These are phyloP conservation scores for Gentiana dahurica DNA, from an alignment of 257 asterid species.

Conservation along the genomic window DNA sequence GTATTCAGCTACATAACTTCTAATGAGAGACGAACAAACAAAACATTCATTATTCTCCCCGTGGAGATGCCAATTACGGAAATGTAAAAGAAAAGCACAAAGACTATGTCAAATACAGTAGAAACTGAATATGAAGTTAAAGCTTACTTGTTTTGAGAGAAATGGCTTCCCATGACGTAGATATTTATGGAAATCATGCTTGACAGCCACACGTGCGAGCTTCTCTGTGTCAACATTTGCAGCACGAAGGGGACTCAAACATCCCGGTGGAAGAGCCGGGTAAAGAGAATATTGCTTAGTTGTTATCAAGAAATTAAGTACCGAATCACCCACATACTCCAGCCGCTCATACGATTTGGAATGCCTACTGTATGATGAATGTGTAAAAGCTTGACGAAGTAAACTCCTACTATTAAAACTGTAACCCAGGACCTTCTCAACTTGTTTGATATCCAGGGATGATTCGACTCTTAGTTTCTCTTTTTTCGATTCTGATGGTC, in stretches of 20 bases:
- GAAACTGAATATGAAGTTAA: not conserved
- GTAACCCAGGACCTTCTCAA: conserved; percentile 62
- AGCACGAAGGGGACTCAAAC: conserved; percentile 70
- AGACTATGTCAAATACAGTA: not conserved
- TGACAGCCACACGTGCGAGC: conserved; percentile 77
- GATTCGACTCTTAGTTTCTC: conserved; percentile 20
- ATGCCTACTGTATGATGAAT: conserved; percentile 39
- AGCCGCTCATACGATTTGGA: conserved; percentile 64
- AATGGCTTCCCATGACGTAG: conserved; percentile 39
- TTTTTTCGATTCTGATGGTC: conserved; percentile 16
- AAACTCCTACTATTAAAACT: conserved; percentile 42
- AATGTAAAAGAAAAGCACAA: not conserved
- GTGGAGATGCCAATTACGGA: too few species aligned
- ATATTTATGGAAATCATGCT: conserved; percentile 51
- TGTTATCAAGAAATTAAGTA: conserved; percentile 58
- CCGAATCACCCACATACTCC: conserved; percentile 68
- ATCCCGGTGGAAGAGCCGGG: conserved; percentile 63
- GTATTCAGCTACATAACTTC: too few species aligned
- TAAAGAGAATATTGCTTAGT: conserved; percentile 51
- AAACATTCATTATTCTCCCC: not conserved
- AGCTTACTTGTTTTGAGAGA: conserved; percentile 38
- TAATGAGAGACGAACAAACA: too few species aligned
- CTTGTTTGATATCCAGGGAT: conserved; percentile 30
- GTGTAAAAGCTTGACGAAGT: conserved; percentile 61
- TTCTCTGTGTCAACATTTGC: conserved; percentile 92